phyloP scores from a whole-genome alignment of 2,329 filamentous ascomycete species.

The Aspergillus quadricinctus region DNA sequence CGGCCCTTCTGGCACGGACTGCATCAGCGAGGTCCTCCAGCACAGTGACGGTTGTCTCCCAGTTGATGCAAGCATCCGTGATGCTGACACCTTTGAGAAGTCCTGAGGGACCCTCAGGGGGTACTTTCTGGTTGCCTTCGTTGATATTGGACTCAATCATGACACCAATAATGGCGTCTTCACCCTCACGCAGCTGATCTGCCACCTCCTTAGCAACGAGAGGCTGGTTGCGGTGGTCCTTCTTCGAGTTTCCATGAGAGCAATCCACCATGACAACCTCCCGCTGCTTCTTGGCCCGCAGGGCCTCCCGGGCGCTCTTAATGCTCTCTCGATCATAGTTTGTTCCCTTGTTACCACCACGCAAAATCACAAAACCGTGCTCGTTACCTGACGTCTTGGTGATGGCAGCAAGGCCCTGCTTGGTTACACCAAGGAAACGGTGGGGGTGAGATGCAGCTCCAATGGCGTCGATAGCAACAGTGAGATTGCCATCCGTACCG shows the following conservation, averaged over 20 bases:
- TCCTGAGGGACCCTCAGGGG: conserved; percentile 69
- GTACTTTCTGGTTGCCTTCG: conserved; percentile 85
- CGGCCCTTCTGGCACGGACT: conserved; percentile 67
- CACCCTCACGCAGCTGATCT: conserved; percentile 81
- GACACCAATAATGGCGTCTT: conserved; percentile 85
- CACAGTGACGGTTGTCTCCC: conserved; percentile 77
- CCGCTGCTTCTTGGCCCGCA: conserved; percentile 77
- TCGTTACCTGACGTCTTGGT: conserved; percentile 91
- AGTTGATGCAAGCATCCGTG: conserved; percentile 93
- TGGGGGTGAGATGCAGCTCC: conserved; percentile 65
- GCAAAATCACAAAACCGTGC: conserved; percentile 94
- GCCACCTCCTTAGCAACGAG: conserved; percentile 78
- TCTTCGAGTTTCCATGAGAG: conserved; percentile 96
- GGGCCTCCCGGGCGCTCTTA: conserved; percentile 68
- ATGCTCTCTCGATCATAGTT: conserved; percentile 91
- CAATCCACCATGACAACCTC: conserved; percentile 97
- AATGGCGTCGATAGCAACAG: conserved; percentile 92
- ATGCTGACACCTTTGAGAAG: conserved; percentile 90
- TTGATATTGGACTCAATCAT: conserved; percentile 99
- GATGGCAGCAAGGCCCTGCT: conserved; percentile 93
- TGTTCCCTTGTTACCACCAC: conserved; percentile 84
- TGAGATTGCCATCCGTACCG: conserved; percentile 87
- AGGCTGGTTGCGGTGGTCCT: conserved; percentile 96
- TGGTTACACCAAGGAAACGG: conserved; percentile 98
- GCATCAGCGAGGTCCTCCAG: conserved; percentile 83